phyloP scores from a whole-genome alignment of 257 asterid genomes.

The Penstemon davidsonii region DNA sequence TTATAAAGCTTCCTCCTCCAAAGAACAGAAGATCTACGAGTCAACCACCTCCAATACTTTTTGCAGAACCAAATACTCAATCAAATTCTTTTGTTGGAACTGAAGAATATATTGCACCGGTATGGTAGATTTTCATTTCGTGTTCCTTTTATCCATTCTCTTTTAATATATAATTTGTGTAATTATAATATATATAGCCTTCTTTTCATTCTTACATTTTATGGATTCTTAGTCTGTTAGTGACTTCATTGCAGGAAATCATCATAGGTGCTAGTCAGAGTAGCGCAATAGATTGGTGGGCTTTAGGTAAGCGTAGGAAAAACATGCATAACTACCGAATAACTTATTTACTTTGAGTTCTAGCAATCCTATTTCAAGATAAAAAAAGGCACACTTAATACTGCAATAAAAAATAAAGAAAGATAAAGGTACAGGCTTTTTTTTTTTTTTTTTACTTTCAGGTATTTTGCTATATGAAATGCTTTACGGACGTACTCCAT shows the following conservation, averaged over 20 bases:
- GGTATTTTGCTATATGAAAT: conserved; percentile 90
- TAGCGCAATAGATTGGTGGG: conserved; percentile 99
- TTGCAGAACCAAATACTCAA: conserved; percentile 86
- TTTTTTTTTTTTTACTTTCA: conserved; percentile 31
- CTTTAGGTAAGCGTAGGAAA: conserved; percentile 66
- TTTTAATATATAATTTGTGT: background rate
- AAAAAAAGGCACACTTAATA: background rate
- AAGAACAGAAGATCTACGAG: conserved; percentile 66
- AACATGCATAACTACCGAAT: background rate
- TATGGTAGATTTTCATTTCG: conserved; percentile 33
- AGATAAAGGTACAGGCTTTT: background rate
- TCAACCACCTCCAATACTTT: conserved; percentile 77
- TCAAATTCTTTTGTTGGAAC: conserved; percentile 98
- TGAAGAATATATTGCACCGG: conserved; percentile 99
- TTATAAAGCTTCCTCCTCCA: conserved; percentile 63
- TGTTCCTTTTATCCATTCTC: conserved; percentile 3
- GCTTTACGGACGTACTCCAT: conserved; percentile 97
- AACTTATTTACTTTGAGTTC: background rate
- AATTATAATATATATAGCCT: background rate
- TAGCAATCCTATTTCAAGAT: background rate
- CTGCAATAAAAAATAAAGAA: no score
- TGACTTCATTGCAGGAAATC: conserved; percentile 73
- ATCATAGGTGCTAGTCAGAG: conserved; percentile 91
- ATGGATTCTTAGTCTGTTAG: conserved; percentile 16
- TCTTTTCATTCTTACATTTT: conserved; percentile 2